Evolutionary conservation across 768 basidiomycete species (phyloP), one percentile per base, ranked within the genome.

Genomic region (Mycena polygramma): DNA sequence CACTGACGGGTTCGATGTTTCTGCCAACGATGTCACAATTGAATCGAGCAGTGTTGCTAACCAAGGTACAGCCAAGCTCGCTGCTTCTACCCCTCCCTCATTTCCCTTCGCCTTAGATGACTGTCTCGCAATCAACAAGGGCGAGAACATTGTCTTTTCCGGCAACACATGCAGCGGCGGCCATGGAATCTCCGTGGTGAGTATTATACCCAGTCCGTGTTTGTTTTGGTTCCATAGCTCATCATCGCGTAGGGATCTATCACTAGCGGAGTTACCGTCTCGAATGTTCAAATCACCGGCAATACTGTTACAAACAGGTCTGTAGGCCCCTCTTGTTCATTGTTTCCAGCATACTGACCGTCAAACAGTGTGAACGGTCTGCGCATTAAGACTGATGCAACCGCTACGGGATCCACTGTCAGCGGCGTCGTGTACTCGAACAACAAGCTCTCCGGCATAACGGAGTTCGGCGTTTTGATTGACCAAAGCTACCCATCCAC

Each of bases 1-100:
- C 37, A 77, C 76, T 8, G 76, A 77, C 46, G 74, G 76, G 5
- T 77, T 77, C 63, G 76, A 75, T 54, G 71, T 74, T 22, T 66
- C 68, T 15, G 75, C 73, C 0, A 70, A 73, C 55, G 52, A 72
- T 37, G 68, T 77, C 9, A 72, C 57, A 5, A 74, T 77, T 36
- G 39, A 63, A 24, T 49, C 51, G 20, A 72, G 68, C 48, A 68
- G 63, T 13, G 71, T 74, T 13, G 35, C 64, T 14, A 76, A 76
- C 60, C 75, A 76, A 64, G 74, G 74, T 75, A 26, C 7, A 19
- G 52, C 15, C n/a, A 35, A 49, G 48, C 26, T 24, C 6, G 2
- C 8, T 11, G 24, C 15, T 4, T 6, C n/a, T 22, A 30, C 19
- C 6, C 6, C 45, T 52, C 20, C 14, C 41, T 30, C 41, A 41